Conservation (phyloP, 202 grass and related monocot species). For the Zizania palustris region DNA sequence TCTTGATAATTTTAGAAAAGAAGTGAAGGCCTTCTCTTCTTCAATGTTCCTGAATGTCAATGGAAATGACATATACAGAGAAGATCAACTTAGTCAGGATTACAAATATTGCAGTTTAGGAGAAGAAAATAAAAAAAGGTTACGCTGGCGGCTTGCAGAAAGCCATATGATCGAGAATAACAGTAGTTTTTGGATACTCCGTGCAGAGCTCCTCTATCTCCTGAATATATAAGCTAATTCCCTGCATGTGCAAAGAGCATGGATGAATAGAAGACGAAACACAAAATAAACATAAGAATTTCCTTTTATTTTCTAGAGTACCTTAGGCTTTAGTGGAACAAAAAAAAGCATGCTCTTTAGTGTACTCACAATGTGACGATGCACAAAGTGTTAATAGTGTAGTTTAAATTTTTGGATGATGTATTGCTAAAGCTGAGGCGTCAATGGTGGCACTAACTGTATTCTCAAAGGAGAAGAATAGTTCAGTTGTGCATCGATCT, state of each 20-base stretch:
- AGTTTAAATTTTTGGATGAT: background rate
- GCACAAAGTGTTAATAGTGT: background rate
- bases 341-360: background rate
- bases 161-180: conserved; percentile 88
- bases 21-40: conserved; percentile 61
- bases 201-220: conserved; percentile 85
- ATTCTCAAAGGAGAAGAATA: background rate
- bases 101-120: background rate
- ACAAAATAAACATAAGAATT: background rate
- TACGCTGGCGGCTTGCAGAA: conserved; percentile 92
- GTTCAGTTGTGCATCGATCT: background rate
- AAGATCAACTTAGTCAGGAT: background rate
- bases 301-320: background rate
- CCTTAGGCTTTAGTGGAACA: background rate
- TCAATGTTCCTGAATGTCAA: conserved; percentile 61
- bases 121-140: conserved; percentile 32
- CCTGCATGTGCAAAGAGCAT: conserved; percentile 44
- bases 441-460: background rate
- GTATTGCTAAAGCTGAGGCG: background rate
- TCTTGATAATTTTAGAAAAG: conserved; percentile 70
- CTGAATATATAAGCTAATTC: conserved; percentile 60
- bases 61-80: conserved; percentile 26
- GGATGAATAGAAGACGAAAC: background rate
- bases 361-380: background rate
- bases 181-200: conserved; percentile 63